phyloP scores from a whole-genome alignment of 495 filamentous ascomycete genomes.

The Alectoria sarmentosa region DNA sequence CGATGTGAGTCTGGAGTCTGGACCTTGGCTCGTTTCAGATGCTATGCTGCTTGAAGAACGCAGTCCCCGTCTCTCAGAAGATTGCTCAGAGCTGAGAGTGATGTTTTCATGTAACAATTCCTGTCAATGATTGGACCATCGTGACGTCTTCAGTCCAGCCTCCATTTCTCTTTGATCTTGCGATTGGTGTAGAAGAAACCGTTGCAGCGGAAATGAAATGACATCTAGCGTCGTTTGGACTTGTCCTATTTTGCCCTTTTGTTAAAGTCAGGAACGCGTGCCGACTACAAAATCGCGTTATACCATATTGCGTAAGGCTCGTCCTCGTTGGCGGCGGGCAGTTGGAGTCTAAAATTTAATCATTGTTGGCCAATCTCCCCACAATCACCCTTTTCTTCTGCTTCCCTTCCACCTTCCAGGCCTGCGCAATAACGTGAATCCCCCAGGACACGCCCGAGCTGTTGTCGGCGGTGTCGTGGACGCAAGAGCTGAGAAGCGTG shows the following conservation, averaged over 20 bases:
- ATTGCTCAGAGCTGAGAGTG: background rate
- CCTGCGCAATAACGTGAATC: slow-evolving; percentile 14
- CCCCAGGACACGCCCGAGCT: slow-evolving; percentile 15
- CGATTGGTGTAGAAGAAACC: background rate
- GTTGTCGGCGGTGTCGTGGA: slow-evolving; percentile 20
- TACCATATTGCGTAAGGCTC: background rate
- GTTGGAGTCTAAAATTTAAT: background rate
- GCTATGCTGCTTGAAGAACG: background rate
- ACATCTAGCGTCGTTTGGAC: slow-evolving; percentile 2
- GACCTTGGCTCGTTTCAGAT: background rate
- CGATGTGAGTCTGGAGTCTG: background rate
- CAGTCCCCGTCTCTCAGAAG: background rate
- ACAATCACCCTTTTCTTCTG: slow-evolving; percentile 10
- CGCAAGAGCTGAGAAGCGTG: slow-evolving; percentile 16
- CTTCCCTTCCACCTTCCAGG: slow-evolving; percentile 5
- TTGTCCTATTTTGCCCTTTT: background rate
- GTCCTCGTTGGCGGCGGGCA: background rate
- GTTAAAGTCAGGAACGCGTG: background rate
- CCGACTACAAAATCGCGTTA: background rate
- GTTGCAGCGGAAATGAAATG: slow-evolving; percentile 2
- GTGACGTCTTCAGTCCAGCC: background rate
- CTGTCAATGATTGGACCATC: background rate
- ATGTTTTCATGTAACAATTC: background rate
- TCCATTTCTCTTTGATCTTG: background rate
- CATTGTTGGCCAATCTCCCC: slow-evolving; percentile 5